Base-by-base conservation (phyloP, 2,329 filamentous ascomycete species). In the Paraphoma sp. region DNA sequence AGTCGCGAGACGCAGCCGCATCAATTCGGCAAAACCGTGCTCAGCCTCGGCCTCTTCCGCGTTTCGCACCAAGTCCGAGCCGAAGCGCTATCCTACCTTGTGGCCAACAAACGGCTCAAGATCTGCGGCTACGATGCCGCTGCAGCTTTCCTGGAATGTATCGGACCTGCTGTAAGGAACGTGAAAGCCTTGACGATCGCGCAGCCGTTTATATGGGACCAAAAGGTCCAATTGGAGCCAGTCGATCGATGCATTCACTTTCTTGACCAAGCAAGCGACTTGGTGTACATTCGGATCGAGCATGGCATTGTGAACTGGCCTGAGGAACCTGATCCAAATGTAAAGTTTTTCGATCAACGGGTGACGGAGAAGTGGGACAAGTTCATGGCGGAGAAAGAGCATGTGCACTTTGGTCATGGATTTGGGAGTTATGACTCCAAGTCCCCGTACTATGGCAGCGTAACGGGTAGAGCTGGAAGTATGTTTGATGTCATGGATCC, bases 51-150 rank as follows among this genome's bases (percentile, higher is more conserved):
- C 4, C 23, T 71, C 30, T 69, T 71, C 48, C 68, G 65, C 42
- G 31, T 59, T 5, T 64, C 48, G 6, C 60, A 54, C 16, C 62
- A 66, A 36, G 53, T 70, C 14, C 65, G 69, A n/a, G 46, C 28
- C 6, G 69, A 72, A 57, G 51, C 59, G 1, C 43, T 71, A 17
- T 64, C 64, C 10, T 64, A 57, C 50, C 47, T 72, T 2, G 63
- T 56, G 44, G 48, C 52, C 4, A 65, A 17, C 29, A 65, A 67
- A 23, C 11, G 9, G 4, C 41, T 69, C 17, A 47, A 53, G 2
- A 55, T 69, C 10, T 12, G 46, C 9, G 36, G 57, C 36, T 30
- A 60, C 36, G 47, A 56, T 33, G 45, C 46, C 7, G 56, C 56
- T 1, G 47, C 45, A 28, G 17, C 51, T 1, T 64, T 69, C 41